Conservation (phyloP, 352 stramenopile genomes). For the Aphanomyces invadans region DNA sequence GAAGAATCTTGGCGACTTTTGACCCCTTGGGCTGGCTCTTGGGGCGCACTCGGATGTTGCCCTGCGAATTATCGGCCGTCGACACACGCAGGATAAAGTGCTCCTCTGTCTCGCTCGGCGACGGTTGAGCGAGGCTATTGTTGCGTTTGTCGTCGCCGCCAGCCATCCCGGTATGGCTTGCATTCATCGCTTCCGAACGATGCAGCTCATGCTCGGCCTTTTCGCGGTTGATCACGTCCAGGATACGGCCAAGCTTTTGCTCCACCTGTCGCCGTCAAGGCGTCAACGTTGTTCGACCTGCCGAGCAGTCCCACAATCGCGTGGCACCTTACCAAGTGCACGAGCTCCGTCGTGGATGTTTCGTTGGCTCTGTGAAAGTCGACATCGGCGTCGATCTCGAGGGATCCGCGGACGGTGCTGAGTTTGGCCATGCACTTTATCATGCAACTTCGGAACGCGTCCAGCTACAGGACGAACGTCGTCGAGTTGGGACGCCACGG, state of each 20-base stretch:
- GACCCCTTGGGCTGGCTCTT: slow-evolving; percentile 11
- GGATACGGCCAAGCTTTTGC: slow-evolving; percentile 71
- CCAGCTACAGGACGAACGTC: slow-evolving; percentile 20
- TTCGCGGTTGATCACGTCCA: slow-evolving; percentile 79
- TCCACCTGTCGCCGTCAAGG: too few relatives aligned
- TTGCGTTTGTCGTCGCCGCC: slow-evolving; percentile 32
- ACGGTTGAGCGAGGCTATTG: slow-evolving; percentile 42
- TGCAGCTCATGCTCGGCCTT: slow-evolving; percentile 74
- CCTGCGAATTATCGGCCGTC: slow-evolving; percentile 47
- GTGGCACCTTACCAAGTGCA: slow-evolving; percentile 39
- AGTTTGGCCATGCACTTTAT: slow-evolving; percentile 74
- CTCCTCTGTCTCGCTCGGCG: slow-evolving; percentile 63
- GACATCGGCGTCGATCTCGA: slow-evolving; percentile 69
- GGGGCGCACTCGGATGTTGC: slow-evolving; percentile 56
- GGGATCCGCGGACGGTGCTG: slow-evolving; percentile 54
- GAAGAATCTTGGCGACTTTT: slow-evolving; percentile 7
- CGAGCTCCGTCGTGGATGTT: slow-evolving; percentile 53
- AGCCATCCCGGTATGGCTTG: slow-evolving; percentile 16
- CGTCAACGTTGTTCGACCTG: too few relatives aligned
- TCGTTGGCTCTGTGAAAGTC: slow-evolving; percentile 61
- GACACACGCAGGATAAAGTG: slow-evolving; percentile 81
- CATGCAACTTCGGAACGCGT: slow-evolving; percentile 76
- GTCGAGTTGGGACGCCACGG: too few relatives aligned
- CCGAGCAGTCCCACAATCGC: not conserved
- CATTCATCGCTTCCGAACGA: slow-evolving; percentile 43